Base-by-base conservation (phyloP, 179 eudicot genomes). In the Nepenthes alata region DNA sequence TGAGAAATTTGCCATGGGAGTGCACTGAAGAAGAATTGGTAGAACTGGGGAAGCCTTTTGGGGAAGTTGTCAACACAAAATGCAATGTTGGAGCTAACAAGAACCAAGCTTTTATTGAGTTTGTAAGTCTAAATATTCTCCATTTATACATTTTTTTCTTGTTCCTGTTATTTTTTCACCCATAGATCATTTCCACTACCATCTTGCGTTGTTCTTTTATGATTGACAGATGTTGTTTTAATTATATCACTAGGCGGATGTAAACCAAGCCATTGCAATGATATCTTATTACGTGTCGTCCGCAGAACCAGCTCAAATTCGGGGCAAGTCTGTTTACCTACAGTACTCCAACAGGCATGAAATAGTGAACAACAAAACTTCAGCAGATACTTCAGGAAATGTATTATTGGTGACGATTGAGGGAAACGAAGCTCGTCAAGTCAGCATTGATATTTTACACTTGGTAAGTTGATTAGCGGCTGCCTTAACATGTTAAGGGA, bases 1-100 rank as follows among this genome's bases (percentile, higher is more conserved):
- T 94, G 85, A 81, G 99, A 77, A 94, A 90, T 73, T 75, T 94
- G 81, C 99, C 99, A 38, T 94, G 99, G 99, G 99, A 94, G 73
- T 94, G 99, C 70, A 74, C 84, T 2, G 95, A 90, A 67, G 99
- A 94, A 77, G 99, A 94, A 69, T 77, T 94, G 63, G 71, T 94
- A 61, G 97, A 90, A 75, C 69, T 94, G 62, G 99, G 95, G 63
- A 90, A 85, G 73, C 99, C 96, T 35, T 94, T 94, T 68, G 99
- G 99, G 55, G 85, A 81, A 76, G 97, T 94, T 66, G 90, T 94
- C 54, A 94, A 94, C 71, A 94, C 99, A 41, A 94, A 94, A 74
- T 94, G 99, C 83, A 94, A 94, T 77, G 99, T 94, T 58, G 99
- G 99, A 49, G 99, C 99, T 35, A 90, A 94, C 67, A 72, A 85